A percentile compares a stretch with the other conserved stretches of the same genome.
Conservation (phyloP, 345 rosid species). For the Citrus reticulata region DNA sequence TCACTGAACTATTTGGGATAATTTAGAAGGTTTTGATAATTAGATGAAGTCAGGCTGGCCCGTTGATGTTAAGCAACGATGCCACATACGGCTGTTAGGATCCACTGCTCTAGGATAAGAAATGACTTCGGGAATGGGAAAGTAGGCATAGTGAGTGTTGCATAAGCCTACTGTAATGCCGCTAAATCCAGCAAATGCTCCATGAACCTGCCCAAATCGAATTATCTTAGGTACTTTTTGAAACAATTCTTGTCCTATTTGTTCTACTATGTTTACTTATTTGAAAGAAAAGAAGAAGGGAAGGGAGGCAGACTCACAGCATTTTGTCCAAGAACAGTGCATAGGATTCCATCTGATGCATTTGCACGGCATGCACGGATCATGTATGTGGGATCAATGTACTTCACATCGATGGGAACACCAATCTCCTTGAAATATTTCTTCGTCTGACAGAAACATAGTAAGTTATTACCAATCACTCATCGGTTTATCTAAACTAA, state of each 20-base stretch:
- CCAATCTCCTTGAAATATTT: conserved; percentile 68
- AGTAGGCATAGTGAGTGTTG: conserved; percentile 94
- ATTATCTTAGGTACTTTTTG: neutral
- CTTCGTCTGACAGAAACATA: conserved; percentile 49
- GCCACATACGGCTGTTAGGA: conserved; percentile 98
- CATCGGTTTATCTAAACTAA: neutral
- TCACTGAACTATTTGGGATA: neutral
- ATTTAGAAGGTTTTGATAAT: conserved; percentile 22
- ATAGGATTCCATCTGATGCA: conserved; percentile 93
- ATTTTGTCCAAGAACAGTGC: conserved; percentile 97
- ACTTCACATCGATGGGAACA: conserved; percentile 76
- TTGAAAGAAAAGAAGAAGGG: neutral
- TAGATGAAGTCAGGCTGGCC: conserved; percentile 91
- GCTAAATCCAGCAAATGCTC: conserved; percentile 95
- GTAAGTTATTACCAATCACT: neutral
- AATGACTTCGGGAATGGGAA: conserved; percentile 93
- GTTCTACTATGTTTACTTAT: neutral
- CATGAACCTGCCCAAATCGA: conserved; percentile 68
- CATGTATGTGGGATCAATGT: conserved; percentile 98
- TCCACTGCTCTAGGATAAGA: conserved; percentile 81
- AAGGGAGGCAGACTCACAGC: conserved; percentile 55
- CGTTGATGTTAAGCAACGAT: conserved; percentile 94
- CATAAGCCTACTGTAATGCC: conserved; percentile 92
- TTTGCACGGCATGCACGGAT: conserved; percentile 92
- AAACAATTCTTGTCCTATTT: neutral